These are phyloP conservation scores for Kokia cookei DNA, from an alignment of 441 rosid species.

Conservation along the genomic window DNA sequence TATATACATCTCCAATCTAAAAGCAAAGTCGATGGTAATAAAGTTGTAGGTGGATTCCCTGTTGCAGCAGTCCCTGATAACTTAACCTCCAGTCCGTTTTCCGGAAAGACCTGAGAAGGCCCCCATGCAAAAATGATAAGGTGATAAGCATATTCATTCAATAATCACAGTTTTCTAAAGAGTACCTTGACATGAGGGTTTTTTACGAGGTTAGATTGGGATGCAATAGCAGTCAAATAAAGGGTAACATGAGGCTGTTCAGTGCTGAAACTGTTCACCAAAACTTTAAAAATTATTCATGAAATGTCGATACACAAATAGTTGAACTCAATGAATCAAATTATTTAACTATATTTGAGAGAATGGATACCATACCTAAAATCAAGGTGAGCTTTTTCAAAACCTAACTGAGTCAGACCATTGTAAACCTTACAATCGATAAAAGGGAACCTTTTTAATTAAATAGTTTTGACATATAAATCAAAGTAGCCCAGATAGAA, in stretches of 20 bases:
- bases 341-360: not conserved
- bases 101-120: conserved; percentile 56
- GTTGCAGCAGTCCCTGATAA: conserved; percentile 63
- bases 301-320: not conserved
- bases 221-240: conserved; percentile 84
- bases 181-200: conserved; percentile 65
- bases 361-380: conserved; percentile 47
- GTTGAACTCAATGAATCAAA: conserved; percentile 2
- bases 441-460: not conserved
- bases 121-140: conserved; percentile 6
- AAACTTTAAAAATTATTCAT: not conserved
- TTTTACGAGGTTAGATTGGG: conserved; percentile 55
- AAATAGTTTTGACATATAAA: not conserved
- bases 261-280: conserved; percentile 58
- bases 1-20: conserved; percentile 80
- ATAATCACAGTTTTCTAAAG: not conserved
- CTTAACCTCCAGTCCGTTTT: conserved; percentile 55
- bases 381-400: conserved; percentile 45
- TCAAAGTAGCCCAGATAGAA: not conserved
- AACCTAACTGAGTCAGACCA: conserved; percentile 88
- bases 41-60: conserved; percentile 74
- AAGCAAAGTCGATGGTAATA: conserved; percentile 67
- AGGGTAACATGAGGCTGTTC: conserved; percentile 75
- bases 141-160: conserved; percentile 4
- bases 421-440: conserved; percentile 57